phyloP scores from a whole-genome alignment of 192 early-diverging fungal genomes.

The Podila verticillata region DNA sequence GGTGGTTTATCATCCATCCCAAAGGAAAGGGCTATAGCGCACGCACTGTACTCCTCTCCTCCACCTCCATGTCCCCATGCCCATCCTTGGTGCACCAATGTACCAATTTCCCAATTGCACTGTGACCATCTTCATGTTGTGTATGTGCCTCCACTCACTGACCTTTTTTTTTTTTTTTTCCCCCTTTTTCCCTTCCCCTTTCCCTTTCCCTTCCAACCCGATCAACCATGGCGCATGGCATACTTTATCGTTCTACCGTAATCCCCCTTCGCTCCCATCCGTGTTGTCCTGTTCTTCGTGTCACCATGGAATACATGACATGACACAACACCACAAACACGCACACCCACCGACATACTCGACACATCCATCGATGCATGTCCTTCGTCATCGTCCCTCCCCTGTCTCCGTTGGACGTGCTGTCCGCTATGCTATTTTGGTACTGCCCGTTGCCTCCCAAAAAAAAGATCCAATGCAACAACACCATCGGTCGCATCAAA shows the following conservation, averaged over 20 bases:
- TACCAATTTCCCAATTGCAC: too few relatives aligned
- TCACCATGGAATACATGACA: not conserved
- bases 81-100: too few relatives aligned
- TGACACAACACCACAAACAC: not conserved
- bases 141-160: not conserved
- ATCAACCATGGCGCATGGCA: slow-evolving; percentile 3
- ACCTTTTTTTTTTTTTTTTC: not conserved
- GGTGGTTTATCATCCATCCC: slow-evolving; percentile 1
- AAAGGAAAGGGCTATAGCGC: too few relatives aligned
- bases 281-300: slow-evolving; percentile 1
- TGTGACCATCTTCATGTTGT: too few relatives aligned
- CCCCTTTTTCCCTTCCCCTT: not conserved
- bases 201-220: not conserved
- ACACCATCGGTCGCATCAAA: too few relatives aligned
- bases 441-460: too few relatives aligned
- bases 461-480: too few relatives aligned
- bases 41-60: not conserved
- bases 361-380: not conserved
- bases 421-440: too few relatives aligned
- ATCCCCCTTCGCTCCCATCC: not conserved
- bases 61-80: not conserved
- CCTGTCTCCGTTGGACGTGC: not conserved
- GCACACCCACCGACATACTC: not conserved
- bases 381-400: not conserved
- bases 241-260: not conserved